phyloP scores from a whole-genome alignment of 805 yeast species.

The Lachancea nothofagi region DNA sequence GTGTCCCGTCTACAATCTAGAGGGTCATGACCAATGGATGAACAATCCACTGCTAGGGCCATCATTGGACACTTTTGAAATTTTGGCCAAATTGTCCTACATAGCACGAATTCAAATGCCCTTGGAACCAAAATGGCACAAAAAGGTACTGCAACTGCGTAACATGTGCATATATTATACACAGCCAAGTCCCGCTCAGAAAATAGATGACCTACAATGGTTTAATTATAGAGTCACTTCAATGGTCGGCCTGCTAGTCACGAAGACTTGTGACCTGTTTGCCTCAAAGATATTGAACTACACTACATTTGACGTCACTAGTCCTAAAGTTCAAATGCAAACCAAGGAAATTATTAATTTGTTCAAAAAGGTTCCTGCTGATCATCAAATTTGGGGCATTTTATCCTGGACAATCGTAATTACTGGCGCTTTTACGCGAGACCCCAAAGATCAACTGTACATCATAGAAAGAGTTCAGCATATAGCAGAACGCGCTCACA shows the following conservation, averaged over 20 bases:
- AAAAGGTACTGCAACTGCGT: slow-evolving; percentile 9
- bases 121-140: slow-evolving; percentile 11
- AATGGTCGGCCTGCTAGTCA: slow-evolving; percentile 11
- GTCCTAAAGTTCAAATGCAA: slow-evolving; percentile 7
- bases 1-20: slow-evolving; percentile 34
- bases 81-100: slow-evolving; percentile 37
- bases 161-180: slow-evolving; percentile 13
- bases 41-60: slow-evolving; percentile 40
- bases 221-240: slow-evolving; percentile 11
- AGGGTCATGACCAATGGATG: slow-evolving; percentile 34
- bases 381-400: slow-evolving; percentile 16
- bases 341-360: slow-evolving; percentile 10
- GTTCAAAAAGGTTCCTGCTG: slow-evolving; percentile 10
- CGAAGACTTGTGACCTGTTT: slow-evolving; percentile 13
- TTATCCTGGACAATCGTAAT: slow-evolving; percentile 13
- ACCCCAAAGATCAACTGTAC: slow-evolving; percentile 11
- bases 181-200: slow-evolving; percentile 6
- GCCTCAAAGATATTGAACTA: slow-evolving; percentile 11
- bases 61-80: slow-evolving; percentile 35
- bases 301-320: slow-evolving; percentile 7
- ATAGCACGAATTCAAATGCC: slow-evolving; percentile 25
- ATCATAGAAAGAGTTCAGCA: slow-evolving; percentile 13
- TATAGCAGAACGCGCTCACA: slow-evolving; percentile 21
- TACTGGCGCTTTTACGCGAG: slow-evolving; percentile 11
- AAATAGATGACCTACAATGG: slow-evolving; percentile 1